Percentiles rank a stretch among this genome's conserved stretches.
Conservation (phyloP, 2,329 filamentous ascomycete genomes). For the Fusarium lyarnte region DNA sequence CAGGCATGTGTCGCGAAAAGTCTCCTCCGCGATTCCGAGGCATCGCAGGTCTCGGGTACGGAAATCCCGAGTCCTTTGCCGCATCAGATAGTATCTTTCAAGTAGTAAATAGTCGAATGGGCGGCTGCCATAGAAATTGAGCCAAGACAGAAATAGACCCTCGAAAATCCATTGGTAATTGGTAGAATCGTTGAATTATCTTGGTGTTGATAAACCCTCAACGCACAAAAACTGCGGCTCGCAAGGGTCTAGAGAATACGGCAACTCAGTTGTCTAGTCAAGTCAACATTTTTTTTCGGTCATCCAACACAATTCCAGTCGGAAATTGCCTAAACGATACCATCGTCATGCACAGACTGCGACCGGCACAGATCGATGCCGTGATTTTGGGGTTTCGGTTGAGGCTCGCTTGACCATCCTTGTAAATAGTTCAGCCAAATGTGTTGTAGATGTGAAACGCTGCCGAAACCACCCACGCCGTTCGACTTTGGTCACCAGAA, state of each 20-base stretch:
- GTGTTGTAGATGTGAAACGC: slow-evolving; percentile 34
- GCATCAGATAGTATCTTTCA: neutral
- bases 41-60: slow-evolving; percentile 37
- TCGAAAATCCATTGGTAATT: neutral
- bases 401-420: slow-evolving; percentile 31
- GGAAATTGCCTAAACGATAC: neutral
- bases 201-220: neutral
- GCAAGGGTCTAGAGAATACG: neutral
- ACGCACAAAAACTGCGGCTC: neutral
- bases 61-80: slow-evolving; percentile 33
- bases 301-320: neutral
- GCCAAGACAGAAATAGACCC: neutral
- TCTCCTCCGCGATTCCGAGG: slow-evolving; percentile 6
- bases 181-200: neutral
- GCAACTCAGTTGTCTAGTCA: neutral
- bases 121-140: neutral
- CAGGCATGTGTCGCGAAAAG: slow-evolving; percentile 25
- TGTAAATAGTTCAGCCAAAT: slow-evolving; percentile 33
- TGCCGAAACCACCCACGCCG: slow-evolving; percentile 34
- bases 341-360: neutral
- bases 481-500: slow-evolving; percentile 17
- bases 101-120: neutral
- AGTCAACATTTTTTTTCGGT: neutral
- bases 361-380: slow-evolving; percentile 29
- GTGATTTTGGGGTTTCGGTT: slow-evolving; percentile 30